Base-by-base conservation (phyloP, 805 yeast species). In the Jamesozyma rosinii region DNA sequence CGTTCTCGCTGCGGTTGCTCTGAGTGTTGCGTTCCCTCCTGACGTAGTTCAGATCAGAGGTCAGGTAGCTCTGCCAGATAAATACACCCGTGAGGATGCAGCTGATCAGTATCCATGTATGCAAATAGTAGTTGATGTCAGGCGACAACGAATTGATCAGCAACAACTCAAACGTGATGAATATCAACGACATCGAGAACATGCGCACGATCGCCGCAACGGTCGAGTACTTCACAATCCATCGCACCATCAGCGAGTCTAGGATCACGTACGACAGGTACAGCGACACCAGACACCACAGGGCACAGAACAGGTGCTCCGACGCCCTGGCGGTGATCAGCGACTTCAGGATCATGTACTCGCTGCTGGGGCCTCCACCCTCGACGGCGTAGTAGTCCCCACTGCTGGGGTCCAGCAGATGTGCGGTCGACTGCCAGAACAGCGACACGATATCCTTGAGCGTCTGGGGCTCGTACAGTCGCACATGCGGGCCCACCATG, bases 281-380 rank as follows among this genome's bases (percentile, higher is more conserved):
- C 2, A 87, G 87, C 1, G 95, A 77, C 9, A 90, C 97, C 4
- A 83, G 56, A 59, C 96, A 86, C 97, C 97, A 90, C n/a, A 90
- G 61, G 0, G 89, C 89, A 3, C 95, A 83, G 46, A 88, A 66
- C 46, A 87, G 70, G 52, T 81, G 82, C 57, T 88, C 96, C 0
- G 89, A 77, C 0, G 86, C 74, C 33, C 88, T 67, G 0, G 85
- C 88, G 1, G 83, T 76, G 19, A 78, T 57, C 18, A 71, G 59
- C 40, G 60, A 55, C 42, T 56, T 57, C 24, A 51, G 50, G 22
- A 57, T 36, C 2, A 49, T 13, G 17, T 15, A 36, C 15, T n/a
- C 14, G 11, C 26, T 14, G 35, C 11, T 29, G 10, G 29, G 29
- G 10, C 10, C 6, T 24, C 10, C 29, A 24, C 10, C 29, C 29